Conservation (phyloP, 2,329 filamentous ascomycete species). For the Xylaria sp. region DNA sequence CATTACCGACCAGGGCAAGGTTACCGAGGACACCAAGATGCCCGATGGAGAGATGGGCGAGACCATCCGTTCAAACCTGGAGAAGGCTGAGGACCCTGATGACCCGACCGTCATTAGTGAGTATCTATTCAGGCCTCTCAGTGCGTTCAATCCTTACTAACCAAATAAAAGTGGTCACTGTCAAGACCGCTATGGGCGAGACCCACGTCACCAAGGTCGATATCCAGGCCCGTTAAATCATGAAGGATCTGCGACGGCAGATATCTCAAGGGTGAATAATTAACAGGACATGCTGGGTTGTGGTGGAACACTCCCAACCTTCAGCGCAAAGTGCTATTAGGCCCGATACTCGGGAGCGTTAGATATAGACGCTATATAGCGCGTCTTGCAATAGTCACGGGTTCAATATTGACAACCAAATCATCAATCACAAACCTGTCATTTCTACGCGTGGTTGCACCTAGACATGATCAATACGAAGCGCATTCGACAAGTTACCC, state of each 20-base stretch:
- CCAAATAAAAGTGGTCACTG: conserved; percentile 76
- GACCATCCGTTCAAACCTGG: conserved; percentile 84
- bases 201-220: conserved; percentile 92
- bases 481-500: conserved; percentile 17
- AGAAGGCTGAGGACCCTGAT: conserved; percentile 87
- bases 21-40: conserved; percentile 95
- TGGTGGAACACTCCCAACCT: conserved; percentile 18
- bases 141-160: not conserved
- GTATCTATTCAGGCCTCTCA: not conserved
- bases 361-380: conserved; percentile 32
- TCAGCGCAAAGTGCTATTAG: conserved; percentile 21
- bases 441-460: conserved; percentile 18
- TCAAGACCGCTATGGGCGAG: conserved; percentile 97
- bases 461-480: conserved; percentile 33
- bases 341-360: conserved; percentile 21
- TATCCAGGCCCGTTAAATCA: conserved; percentile 46
- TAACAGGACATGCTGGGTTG: conserved; percentile 24
- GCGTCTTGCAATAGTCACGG: conserved; percentile 34
- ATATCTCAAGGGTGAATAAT: conserved; percentile 9
- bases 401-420: conserved; percentile 21
- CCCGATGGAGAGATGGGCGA: conserved; percentile 90
- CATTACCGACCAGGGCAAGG: conserved; percentile 85
- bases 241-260: conserved; percentile 3
- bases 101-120: conserved; percentile 52
- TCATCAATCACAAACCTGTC: conserved; percentile 17